These are phyloP conservation scores for Aphanoascus verrucosus DNA, from an alignment of 2,329 filamentous ascomycete genomes.

Conservation along the genomic window DNA sequence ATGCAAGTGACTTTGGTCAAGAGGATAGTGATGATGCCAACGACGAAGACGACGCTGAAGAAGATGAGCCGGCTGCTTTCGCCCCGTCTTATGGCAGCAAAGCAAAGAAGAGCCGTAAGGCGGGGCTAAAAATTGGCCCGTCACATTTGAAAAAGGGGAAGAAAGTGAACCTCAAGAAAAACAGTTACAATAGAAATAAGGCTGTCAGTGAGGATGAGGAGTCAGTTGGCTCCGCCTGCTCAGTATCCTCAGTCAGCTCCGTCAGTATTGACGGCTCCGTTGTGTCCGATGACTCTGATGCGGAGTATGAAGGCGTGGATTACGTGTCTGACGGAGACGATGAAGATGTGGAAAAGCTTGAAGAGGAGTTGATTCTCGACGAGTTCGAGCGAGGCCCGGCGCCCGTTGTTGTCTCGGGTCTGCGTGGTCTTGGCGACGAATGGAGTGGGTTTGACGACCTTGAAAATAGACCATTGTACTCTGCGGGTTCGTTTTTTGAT, in stretches of 20 bases:
- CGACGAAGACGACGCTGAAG: slow-evolving; percentile 24
- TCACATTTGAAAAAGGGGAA: slow-evolving; percentile 24
- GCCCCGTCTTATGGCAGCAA: slow-evolving; percentile 35
- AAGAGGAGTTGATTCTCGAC: slow-evolving; percentile 62
- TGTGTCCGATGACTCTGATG: slow-evolving; percentile 21
- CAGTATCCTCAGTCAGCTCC: slow-evolving; percentile 15
- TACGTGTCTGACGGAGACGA: slow-evolving; percentile 70
- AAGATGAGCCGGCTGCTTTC: slow-evolving; percentile 32
- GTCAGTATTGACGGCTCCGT: slow-evolving; percentile 11
- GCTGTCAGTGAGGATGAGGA: slow-evolving; percentile 2
- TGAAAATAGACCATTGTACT: slow-evolving; percentile 33
- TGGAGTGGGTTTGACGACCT: slow-evolving; percentile 48
- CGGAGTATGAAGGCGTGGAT: slow-evolving; percentile 61
- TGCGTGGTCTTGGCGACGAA: slow-evolving; percentile 21
- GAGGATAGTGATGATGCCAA: slow-evolving; percentile 21
- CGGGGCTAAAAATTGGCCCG: slow-evolving; percentile 29
- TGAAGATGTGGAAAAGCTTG: slow-evolving; percentile 65
- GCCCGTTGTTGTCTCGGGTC: slow-evolving; percentile 10
- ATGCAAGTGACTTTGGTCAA: slow-evolving; percentile 30
- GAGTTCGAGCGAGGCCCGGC: slow-evolving; percentile 27
- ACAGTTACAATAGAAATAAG: slow-evolving; percentile 1
- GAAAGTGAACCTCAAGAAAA: slow-evolving; percentile 18
- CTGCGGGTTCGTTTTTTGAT: slow-evolving; percentile 34
- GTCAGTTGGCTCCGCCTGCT: background rate
- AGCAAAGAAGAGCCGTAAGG: slow-evolving; percentile 28